A percentile compares a stretch with the other conserved stretches of the same genome.
Conservation (phyloP, 108 stramenopile genomes). For the Chaetoceros tenuissimus region DNA sequence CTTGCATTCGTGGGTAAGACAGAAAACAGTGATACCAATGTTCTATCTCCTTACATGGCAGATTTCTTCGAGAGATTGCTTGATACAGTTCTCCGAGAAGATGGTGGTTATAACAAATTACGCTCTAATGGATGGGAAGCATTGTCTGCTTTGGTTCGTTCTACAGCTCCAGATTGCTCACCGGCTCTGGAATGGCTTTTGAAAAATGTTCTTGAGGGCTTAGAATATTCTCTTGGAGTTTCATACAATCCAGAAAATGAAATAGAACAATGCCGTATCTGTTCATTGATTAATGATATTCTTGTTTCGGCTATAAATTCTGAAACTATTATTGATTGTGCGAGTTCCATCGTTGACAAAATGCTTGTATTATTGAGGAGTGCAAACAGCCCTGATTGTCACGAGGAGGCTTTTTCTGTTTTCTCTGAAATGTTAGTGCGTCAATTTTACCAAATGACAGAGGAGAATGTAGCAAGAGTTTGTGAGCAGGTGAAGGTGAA, state of each 20-base stretch:
- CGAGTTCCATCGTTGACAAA: slow-evolving; percentile 78
- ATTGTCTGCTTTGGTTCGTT: slow-evolving; percentile 71
- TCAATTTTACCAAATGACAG: slow-evolving; percentile 72
- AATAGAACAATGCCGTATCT: slow-evolving; percentile 80
- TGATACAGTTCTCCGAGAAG: slow-evolving; percentile 70
- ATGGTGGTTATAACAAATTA: slow-evolving; percentile 74
- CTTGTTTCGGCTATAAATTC: slow-evolving; percentile 64
- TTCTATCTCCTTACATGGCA: slow-evolving; percentile 70
- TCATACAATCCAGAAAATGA: slow-evolving; percentile 77
- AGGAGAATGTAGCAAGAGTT: slow-evolving; percentile 81
- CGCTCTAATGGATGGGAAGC: slow-evolving; percentile 80
- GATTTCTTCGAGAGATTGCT: slow-evolving; percentile 71
- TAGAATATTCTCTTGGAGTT: slow-evolving; percentile 67
- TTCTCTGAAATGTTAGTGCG: slow-evolving; percentile 77
- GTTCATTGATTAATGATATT: slow-evolving; percentile 75
- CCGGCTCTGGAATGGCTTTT: slow-evolving; percentile 54
- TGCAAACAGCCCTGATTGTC: slow-evolving; percentile 70
- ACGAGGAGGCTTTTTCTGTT: slow-evolving; percentile 92
- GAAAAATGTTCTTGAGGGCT: slow-evolving; percentile 68
- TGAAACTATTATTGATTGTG: slow-evolving; percentile 54
- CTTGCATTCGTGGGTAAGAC: slow-evolving; percentile 48
- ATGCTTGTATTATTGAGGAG: slow-evolving; percentile 82
- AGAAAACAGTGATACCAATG: slow-evolving; percentile 58
- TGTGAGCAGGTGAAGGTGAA: slow-evolving; percentile 77
- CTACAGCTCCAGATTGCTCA: slow-evolving; percentile 71